Evolutionary conservation across 225 moss, liverwort and hornwort genomes (phyloP), one percentile per base, ranked within the genome.

Genomic region (Asterella californica): DNA sequence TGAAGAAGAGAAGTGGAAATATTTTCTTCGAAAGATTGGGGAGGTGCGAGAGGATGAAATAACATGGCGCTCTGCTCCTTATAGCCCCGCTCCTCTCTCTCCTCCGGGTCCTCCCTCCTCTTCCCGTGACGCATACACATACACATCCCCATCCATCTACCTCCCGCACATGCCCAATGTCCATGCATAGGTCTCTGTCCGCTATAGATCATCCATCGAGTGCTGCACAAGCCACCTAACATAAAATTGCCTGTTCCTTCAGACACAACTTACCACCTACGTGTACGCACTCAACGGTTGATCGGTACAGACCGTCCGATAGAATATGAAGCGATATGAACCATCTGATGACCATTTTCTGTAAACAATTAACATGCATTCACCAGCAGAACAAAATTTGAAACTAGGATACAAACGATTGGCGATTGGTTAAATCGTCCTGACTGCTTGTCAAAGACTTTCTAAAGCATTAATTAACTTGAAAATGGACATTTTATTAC

Each of bases 11-110:
- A 79, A 34, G 68, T 36, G 79, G 79, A 69, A 78, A 29, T 48
- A 50, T 46, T 78, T 65, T 78, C 76, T 76, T 65, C 78, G 78
- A 78, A 52, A 79, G 79, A 79, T 79, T 79, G 79, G 79, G 79
- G 79, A 79, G 79, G 79, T 79, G 79, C 79, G 79, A 79, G 79
- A 79, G 79, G 55, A 68, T 32, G 29, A 64, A 25, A n/a, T 38
- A 12, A 45, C 47, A 78, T 65, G 63, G 78, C 63, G 64, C 78
- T 53, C 69, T 50, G 69, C 19, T 52, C 70, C 50, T 79, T 79
- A 70, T 68, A 68, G 70, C 50, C 25, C 46, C 30, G 63, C 27
- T 78, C 32, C 52, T 67, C 42, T 34, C 46, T n/a, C n/a, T n/a
- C n/a, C n/a, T n/a, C n/a, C n/a, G n/a, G n/a, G n/a, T n/a, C 30